Conservation (phyloP, 2,329 filamentous ascomycete genomes). For the Scytalidium lignicola region DNA sequence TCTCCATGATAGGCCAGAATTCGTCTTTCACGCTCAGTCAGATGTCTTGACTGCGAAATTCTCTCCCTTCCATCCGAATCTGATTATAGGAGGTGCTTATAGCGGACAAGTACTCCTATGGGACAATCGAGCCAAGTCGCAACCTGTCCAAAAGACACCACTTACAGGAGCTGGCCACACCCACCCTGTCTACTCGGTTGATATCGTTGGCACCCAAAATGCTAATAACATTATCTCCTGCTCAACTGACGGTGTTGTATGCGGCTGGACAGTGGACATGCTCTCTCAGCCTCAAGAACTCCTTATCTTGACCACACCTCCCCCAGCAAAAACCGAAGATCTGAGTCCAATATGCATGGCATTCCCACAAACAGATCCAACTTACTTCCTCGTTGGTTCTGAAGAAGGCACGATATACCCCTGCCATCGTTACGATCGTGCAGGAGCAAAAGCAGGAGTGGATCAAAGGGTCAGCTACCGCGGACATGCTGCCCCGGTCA, state of each 20-base stretch:
- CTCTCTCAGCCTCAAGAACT: conserved; percentile 94
- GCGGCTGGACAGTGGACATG: conserved; percentile 97
- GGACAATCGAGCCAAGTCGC: conserved; percentile 87
- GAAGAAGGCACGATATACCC: conserved; percentile 96
- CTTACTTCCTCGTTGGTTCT: conserved; percentile 94
- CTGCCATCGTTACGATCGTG: conserved; percentile 94
- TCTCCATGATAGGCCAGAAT: conserved; percentile 90
- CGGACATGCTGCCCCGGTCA: conserved; percentile 89
- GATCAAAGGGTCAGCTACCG: conserved; percentile 84
- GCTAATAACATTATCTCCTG: conserved; percentile 98
- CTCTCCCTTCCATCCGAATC: conserved; percentile 95
- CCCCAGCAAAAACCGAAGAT: conserved; percentile 87
- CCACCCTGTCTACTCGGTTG: conserved; percentile 91
- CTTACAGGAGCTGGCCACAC: conserved; percentile 93
- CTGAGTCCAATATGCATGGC: conserved; percentile 91
- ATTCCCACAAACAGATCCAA: conserved; percentile 92
- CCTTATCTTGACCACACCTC: conserved; percentile 79
- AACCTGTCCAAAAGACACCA: conserved; percentile 92
- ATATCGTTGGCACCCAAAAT: conserved; percentile 96
- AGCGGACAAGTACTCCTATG: conserved; percentile 94
- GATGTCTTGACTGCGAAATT: conserved; percentile 95
- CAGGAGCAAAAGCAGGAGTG: conserved; percentile 92
- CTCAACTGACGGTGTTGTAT: conserved; percentile 94
- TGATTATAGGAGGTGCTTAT: conserved; percentile 94
- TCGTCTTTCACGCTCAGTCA: conserved; percentile 92